Conservation (phyloP, 1,139 yeast genomes). For the Yamadazyma buinensis region DNA sequence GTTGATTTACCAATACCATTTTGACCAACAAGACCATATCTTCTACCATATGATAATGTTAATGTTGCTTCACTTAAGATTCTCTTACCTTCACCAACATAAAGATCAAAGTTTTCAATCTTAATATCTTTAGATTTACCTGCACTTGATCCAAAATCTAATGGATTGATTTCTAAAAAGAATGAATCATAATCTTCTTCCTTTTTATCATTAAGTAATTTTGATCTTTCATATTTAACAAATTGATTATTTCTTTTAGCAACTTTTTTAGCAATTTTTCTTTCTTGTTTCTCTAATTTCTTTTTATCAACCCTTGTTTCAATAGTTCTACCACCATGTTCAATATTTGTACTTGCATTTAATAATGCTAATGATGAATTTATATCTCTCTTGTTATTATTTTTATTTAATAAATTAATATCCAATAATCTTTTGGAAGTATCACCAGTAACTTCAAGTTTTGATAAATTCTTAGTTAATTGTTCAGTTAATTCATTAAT, state of each 20-base stretch:
- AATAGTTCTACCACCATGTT: slow-evolving; percentile 85
- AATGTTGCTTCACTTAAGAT: slow-evolving; percentile 85
- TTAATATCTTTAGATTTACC: slow-evolving; percentile 96
- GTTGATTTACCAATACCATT: slow-evolving; percentile 99
- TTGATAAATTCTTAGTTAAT: slow-evolving; percentile 67
- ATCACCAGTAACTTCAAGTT: slow-evolving; percentile 65
- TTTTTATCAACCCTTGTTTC: slow-evolving; percentile 94
- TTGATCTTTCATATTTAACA: slow-evolving; percentile 91
- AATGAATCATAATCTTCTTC: slow-evolving; percentile 87
- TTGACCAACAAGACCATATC: slow-evolving; percentile 97
- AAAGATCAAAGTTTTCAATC: slow-evolving; percentile 86
- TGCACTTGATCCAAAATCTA: slow-evolving; percentile 85
- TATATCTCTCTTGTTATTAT: slow-evolving; percentile 66
- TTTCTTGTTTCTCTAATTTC: slow-evolving; percentile 95
- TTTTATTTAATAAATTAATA: slow-evolving; percentile 54
- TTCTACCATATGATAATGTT: slow-evolving; percentile 84
- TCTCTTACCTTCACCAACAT: slow-evolving; percentile 94
- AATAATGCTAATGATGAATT: slow-evolving; percentile 68
- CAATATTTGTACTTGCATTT: slow-evolving; percentile 79
- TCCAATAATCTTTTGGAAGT: slow-evolving; percentile 79
- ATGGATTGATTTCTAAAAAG: slow-evolving; percentile 91
- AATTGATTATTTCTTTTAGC: slow-evolving; percentile 89
- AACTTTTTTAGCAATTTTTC: slow-evolving; percentile 93
- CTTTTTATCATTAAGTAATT: slow-evolving; percentile 60
- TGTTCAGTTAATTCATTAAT: slow-evolving; percentile 49